These are phyloP conservation scores for Raffaelea arxii DNA, from an alignment of 2,329 filamentous ascomycete species.

Conservation along the genomic window DNA sequence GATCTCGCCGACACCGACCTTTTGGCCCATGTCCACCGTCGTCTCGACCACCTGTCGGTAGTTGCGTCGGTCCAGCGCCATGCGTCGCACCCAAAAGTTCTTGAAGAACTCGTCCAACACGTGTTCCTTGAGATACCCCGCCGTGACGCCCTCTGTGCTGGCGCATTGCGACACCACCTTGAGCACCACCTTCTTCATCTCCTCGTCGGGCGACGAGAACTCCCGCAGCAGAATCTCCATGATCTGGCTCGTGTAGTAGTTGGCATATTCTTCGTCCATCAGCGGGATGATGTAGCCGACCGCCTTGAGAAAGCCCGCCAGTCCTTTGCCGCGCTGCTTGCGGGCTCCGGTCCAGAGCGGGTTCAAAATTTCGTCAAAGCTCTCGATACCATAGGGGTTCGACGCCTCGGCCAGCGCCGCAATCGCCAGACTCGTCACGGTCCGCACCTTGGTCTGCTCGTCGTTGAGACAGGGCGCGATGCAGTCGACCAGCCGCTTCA, in stretches of 20 bases:
- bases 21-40: conserved; percentile 92
- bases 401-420: conserved; percentile 92
- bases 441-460: conserved; percentile 95
- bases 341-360: conserved; percentile 93
- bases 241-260: conserved; percentile 97
- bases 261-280: conserved; percentile 99
- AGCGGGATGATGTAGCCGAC: conserved; percentile 97
- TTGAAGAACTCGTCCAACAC: conserved; percentile 97
- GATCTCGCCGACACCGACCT: conserved; percentile 95
- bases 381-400: conserved; percentile 97
- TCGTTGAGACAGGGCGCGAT: conserved; percentile 94
- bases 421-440: conserved; percentile 89
- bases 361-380: conserved; percentile 95
- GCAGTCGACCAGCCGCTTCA: conserved; percentile 93
- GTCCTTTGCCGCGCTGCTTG: conserved; percentile 91
- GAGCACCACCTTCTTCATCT: conserved; percentile 99
- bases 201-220: conserved; percentile 93
- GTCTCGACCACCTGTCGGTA: conserved; percentile 98
- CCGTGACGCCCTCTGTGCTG: conserved; percentile 87
- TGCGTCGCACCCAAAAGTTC: conserved; percentile 93
- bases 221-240: conserved; percentile 97
- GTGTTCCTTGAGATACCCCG: conserved; percentile 88
- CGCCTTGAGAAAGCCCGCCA: conserved; percentile 93
- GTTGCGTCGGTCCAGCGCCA: conserved; percentile 96
- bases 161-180: conserved; percentile 97